Evolutionary conservation across 202 grass and related monocot genomes (phyloP).

Genomic region (Eragrostis tef): DNA sequence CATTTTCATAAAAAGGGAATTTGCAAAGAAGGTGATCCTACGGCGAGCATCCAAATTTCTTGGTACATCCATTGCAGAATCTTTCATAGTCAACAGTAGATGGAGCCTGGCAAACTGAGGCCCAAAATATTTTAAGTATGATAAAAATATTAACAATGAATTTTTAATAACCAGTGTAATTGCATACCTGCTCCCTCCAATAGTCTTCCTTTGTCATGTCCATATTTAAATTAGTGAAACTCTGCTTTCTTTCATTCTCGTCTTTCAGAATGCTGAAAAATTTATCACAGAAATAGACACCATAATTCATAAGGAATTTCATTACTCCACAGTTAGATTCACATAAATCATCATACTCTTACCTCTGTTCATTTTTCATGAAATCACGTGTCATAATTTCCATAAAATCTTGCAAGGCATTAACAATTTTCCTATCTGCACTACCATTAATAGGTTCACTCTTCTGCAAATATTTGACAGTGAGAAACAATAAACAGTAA

Average conservation of each 20-base stretch:
- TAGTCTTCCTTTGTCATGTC: constrained; percentile 44
- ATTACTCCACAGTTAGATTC: constrained; percentile 12
- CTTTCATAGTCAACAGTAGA: constrained; percentile 88
- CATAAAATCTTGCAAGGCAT: constrained; percentile 91
- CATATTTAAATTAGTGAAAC: constrained; percentile 68
- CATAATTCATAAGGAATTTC: constrained; percentile 15
- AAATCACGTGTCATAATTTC: constrained; percentile 85
- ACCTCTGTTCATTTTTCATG: constrained; percentile 63
- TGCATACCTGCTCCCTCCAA: constrained; percentile 88
- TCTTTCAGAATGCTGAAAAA: constrained; percentile 54
- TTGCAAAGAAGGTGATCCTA: constrained; percentile 94
- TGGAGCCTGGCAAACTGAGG: constrained; percentile 77
- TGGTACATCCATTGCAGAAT: constrained; percentile 86
- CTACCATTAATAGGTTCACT: constrained; percentile 30
- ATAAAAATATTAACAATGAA: constrained; percentile 33
- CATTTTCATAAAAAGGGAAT: constrained; percentile 97
- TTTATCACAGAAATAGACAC: constrained; percentile 40
- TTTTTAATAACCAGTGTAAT: constrained; percentile 19
- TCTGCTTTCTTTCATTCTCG: constrained; percentile 49
- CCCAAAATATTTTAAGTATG: constrained; percentile 28
- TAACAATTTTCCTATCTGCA: constrained; percentile 64
- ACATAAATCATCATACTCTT: constrained; percentile 36
- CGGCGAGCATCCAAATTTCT: constrained; percentile 92
- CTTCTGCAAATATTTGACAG: constrained; percentile 45
- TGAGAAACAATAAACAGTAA: constrained; percentile 31